These are phyloP conservation scores for Phylloporus sp. DNA, from an alignment of 1,284 basidiomycete genomes.

Conservation along the genomic window DNA sequence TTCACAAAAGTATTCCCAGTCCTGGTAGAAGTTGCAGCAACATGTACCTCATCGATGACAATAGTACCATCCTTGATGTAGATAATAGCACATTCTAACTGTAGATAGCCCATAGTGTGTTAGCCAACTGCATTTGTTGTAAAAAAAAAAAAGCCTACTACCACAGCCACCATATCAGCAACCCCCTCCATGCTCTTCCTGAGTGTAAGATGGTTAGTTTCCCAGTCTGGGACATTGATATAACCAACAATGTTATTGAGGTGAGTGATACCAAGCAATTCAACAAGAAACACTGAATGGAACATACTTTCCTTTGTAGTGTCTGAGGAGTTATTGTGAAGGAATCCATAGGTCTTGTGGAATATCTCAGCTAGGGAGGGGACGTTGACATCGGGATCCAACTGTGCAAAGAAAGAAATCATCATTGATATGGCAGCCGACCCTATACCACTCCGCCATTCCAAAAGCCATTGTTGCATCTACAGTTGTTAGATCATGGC, in stretches of 20 bases:
- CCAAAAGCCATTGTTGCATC: neutral
- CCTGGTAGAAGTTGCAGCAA: neutral
- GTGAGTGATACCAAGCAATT: neutral
- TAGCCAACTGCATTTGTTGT: neutral
- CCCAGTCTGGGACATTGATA: neutral
- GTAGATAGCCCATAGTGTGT: neutral
- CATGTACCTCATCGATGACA: neutral
- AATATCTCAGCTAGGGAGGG: neutral
- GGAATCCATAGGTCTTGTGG: neutral
- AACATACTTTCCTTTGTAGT: neutral
- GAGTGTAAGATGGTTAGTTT: neutral
- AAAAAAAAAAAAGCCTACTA: neutral
- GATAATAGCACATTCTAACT: neutral
- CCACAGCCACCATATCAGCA: neutral
- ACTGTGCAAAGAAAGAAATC: neutral
- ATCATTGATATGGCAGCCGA: neutral
- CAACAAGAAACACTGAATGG: neutral
- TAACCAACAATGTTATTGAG: neutral
- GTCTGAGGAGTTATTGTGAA: no score
- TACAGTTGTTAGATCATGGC: neutral
- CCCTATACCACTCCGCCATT: constrained; percentile 1
- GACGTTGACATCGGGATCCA: neutral
- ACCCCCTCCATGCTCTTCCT: neutral
- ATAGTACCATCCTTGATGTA: neutral
- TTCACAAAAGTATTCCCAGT: no score